These are phyloP conservation scores for Hippophae tibetana DNA, from an alignment of 306 rosid species.

Conservation along the genomic window DNA sequence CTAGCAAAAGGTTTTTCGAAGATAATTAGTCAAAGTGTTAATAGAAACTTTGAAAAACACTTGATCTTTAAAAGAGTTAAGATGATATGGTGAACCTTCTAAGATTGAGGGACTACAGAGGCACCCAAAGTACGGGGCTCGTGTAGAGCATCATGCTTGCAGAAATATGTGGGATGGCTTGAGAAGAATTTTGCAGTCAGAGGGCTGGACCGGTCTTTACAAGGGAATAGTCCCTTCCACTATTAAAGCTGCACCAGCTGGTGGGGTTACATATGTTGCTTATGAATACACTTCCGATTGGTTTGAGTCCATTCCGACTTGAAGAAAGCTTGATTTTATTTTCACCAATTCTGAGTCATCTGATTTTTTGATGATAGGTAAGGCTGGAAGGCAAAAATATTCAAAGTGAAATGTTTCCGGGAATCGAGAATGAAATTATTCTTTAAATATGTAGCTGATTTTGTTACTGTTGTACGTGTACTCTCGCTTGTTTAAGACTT, in stretches of 20 bases:
- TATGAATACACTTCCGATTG: conserved; percentile 68
- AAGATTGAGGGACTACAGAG: conserved; percentile 78
- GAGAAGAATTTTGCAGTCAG: conserved; percentile 38
- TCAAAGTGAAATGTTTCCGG: no score
- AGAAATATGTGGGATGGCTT: conserved; percentile 71
- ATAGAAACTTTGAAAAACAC: no score
- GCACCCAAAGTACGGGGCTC: conserved; percentile 86
- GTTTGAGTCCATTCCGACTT: conserved; percentile 50
- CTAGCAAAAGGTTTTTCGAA: no score
- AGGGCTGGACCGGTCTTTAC: conserved; percentile 87
- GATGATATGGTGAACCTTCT: no score
- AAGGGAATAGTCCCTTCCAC: conserved; percentile 89
- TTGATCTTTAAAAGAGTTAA: no score
- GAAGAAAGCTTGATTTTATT: conserved; percentile 12
- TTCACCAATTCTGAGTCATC: conserved; percentile 1
- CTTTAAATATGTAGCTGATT: no score
- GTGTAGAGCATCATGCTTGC: conserved; percentile 64
- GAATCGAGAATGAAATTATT: no score
- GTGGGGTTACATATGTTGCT: conserved; percentile 85
- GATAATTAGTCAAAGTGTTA: no score
- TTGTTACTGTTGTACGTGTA: no score
- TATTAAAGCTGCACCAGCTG: conserved; percentile 90
- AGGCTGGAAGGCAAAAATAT: no score
- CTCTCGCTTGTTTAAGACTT: no score
- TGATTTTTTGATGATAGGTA: conserved; percentile 23